Base-by-base conservation (phyloP, 1,139 yeast genomes). In the Diutina ranongensis region DNA sequence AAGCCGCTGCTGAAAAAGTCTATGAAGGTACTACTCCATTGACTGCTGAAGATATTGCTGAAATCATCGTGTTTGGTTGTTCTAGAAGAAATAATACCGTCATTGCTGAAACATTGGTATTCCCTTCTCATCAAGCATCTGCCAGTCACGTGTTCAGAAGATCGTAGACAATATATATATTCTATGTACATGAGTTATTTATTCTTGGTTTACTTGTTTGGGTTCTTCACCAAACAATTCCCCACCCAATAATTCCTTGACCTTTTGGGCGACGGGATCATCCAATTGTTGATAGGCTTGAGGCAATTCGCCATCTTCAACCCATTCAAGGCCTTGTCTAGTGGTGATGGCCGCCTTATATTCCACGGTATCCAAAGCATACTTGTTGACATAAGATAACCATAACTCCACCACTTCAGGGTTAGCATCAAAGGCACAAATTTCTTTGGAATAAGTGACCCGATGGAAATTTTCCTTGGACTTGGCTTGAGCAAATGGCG, bases 401-500 rank as follows among this genome's bases (percentile, higher is more conserved):
- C 92, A 82, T 47, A 84, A 66, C 60, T 92, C 95, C 44, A 92
- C 71, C 3, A 84, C 81, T 57, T 87, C 96, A 1, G 92, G 82
- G 52, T 84, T 81, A 21, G 96, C 78, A 63, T 92, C 97, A 71
- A 76, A 88, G 18, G 88, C 85, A 51, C 72, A 72, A 52, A 92
- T 68, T 52, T 76, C 64, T 50, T 94, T 77, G 57, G 83, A 78
- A 61, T 78, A 86, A 1, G 97, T 92, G 46, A 78, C 74, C 67
- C 97, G 80, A 67, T 86, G 86, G 67, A 86, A 92, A 68, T 92
- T 92, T 66, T 92, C 96, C 66, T 92, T 92, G 9, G 94, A 76
- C 61, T 89, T 89, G 46, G 97, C 95, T 59, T 86, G 94, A 32
- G 86, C 96, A 61, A 92, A 92, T 1, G 97, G 97, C 3, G 96